phyloP scores from a whole-genome alignment of 306 rosid genomes.

The Clitoria ternatea region DNA sequence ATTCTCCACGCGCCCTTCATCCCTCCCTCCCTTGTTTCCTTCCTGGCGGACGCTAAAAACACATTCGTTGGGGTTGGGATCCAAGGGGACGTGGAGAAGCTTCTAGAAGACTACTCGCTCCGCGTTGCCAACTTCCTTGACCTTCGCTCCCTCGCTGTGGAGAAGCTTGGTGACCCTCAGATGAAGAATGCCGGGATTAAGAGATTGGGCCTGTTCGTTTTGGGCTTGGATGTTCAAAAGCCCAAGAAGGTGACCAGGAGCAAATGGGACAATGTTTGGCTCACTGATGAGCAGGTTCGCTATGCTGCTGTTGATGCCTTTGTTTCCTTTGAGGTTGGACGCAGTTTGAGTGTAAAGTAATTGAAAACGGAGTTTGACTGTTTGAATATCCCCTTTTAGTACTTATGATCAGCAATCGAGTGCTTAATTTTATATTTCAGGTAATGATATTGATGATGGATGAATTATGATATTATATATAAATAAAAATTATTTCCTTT shows the following conservation, averaged over 20 bases:
- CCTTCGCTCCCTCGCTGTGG: slow-evolving; percentile 21
- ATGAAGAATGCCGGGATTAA: slow-evolving; percentile 20
- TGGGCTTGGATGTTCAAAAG: slow-evolving; percentile 20
- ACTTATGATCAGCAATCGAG: too few species aligned
- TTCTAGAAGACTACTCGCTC: slow-evolving; percentile 12
- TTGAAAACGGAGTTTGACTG: too few species aligned
- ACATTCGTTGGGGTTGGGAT: slow-evolving; percentile 40
- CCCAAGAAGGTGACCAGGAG: slow-evolving; percentile 18
- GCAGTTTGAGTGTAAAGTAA: neutral
- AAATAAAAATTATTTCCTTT: too few species aligned
- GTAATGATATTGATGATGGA: too few species aligned
- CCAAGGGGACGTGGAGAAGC: slow-evolving; percentile 26
- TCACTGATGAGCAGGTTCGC: slow-evolving; percentile 24
- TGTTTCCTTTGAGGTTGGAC: slow-evolving; percentile 26
- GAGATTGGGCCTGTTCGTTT: neutral
- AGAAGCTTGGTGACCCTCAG: neutral
- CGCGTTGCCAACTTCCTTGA: slow-evolving; percentile 13
- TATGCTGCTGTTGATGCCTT: slow-evolving; percentile 41
- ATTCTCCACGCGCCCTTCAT: slow-evolving; percentile 23
- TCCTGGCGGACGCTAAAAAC: neutral
- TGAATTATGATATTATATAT: too few species aligned
- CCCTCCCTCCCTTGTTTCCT: slow-evolving; percentile 17
- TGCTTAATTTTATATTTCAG: too few species aligned
- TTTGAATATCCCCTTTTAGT: too few species aligned
- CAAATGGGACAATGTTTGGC: slow-evolving; percentile 23